Base-by-base conservation (phyloP, 176 grass and related monocot species). In the Cymbopogon citratus region DNA sequence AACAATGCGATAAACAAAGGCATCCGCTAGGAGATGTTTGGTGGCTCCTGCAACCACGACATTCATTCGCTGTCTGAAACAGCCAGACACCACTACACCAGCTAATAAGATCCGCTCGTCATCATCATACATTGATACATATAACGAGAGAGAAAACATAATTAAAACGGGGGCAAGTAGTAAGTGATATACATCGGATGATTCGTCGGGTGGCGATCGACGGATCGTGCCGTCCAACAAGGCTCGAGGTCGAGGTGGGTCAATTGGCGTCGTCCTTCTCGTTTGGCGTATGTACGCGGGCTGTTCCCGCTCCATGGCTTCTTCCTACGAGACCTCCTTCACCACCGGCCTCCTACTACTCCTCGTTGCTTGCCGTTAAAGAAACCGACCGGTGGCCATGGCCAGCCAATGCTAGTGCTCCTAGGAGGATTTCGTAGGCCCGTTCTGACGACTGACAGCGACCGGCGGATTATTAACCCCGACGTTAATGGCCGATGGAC, bases 361-460 rank as follows among this genome's bases (percentile, higher is more conserved):
- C 40, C n/a, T 60, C 38, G 60, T 88, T 73, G 74, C 86, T 73
- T 88, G 59, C 48, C 63, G 67, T 73, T 82, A 68, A 86, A 89
- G 78, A 72, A 85, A 85, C 44, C 28, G 12, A 35, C 28, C 27
- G 26, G 16, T 18, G 44, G 52, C 54, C 45, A 26, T 5, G 52
- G 54, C 54, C 71, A 67, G 45, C 64, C 63, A 67, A 80, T 80
- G 43, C 77, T 73, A 27, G 65, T 45, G 44, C 83, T 63, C 14
- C 13, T 60, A 60, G n/a, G 65, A 46, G 80, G 44, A 86, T 82
- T 86, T 89, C 46, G 73, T 73, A n/a, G 44, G 65, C 2, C 44
- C 45, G 12, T 2, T 2, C 12, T 81, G 45, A 68, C 41, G 76
- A 54, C 54, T 76, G 84, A 87, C 18, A 27, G 69, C 5, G 84